Evolutionary conservation across 768 basidiomycete genomes (phyloP), one percentile per base, ranked within the genome.

Genomic region (Leccinum uliginosum): DNA sequence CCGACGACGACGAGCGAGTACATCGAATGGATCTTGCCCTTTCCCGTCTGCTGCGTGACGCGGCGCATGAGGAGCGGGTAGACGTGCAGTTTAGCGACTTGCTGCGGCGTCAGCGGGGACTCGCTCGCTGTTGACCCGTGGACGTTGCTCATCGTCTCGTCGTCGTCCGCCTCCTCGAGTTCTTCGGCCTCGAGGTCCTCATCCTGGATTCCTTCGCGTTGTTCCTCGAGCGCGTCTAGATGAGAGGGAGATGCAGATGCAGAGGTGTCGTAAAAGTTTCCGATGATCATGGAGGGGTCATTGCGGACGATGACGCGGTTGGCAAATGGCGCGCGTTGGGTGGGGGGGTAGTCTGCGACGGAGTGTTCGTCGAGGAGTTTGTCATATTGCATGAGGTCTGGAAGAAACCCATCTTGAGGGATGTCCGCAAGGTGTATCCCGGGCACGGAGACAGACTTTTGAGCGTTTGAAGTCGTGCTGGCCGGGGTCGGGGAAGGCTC

Each of bases 31-130:
- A 89, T 87, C 67, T 93, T 96, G 14, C 97, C 97, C 74, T 98
- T 98, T 55, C 89, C 87, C 0, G 94, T 98, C 80, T 98, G 95
- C 59, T 92, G 88, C 4, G 83, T 84, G 63, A 95, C 87, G 43
- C 84, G 75, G 6, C 85, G 80, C 60, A 58, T 61, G 59, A 83
- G 58, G 56, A 81, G 71, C 0, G 75, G 61, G 59, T 76, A 79
- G 21, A 70, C 59, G 61, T 79, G 74, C 29, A 80, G 65, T 27
- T 67, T 65, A n/a, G 63, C 55, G 51, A 72, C 58, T 24, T 76
- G 67, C 14, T 38, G 14, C 8, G 59, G 58, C 3, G 57, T 53
- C 53, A 62, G 65, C 11, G 66, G 60, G 19, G 56, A 55, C 35
- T 56, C 52, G 58, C 60, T 58, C 14, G 62, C 27, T 50, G 63